Conservation (phyloP, 2,329 filamentous ascomycete species). For the Trichothecium sympodiale region DNA sequence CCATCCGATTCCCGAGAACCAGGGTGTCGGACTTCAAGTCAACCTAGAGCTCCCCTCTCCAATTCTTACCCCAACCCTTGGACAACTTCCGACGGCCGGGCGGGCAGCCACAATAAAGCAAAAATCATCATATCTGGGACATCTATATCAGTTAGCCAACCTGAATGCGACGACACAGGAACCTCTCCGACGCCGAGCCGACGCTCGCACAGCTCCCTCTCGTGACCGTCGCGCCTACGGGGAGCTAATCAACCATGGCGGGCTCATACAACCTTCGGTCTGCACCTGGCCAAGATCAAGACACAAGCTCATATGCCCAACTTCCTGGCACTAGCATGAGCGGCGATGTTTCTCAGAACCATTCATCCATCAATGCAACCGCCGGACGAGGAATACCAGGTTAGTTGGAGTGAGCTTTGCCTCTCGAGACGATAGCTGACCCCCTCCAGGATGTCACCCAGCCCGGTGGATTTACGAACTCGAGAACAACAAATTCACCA, state of each 20-base stretch:
- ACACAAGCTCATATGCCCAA: constrained; percentile 16
- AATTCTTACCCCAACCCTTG: no score
- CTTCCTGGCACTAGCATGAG: constrained; percentile 19
- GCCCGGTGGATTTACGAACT: constrained; percentile 30
- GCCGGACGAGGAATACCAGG: constrained; percentile 14
- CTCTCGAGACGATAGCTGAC: constrained; percentile 6
- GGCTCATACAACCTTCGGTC: constrained; percentile 15
- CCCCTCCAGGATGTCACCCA: constrained; percentile 21
- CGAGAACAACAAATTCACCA: constrained; percentile 23
- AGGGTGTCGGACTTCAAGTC: no score
- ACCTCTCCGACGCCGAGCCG: no score
- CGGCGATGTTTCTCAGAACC: constrained; percentile 18
- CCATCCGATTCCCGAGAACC: no score
- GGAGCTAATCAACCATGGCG: constrained; percentile 14
- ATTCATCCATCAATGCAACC: constrained; percentile 20
- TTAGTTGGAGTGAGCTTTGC: constrained; percentile 7
- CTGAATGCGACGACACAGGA: no score
- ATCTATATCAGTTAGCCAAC: no score
- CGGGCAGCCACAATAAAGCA: no score
- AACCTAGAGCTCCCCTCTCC: no score
- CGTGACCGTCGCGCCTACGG: background rate
- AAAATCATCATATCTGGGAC: no score
- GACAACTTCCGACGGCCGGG: no score
- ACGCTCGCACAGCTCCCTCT: constrained; percentile 1
- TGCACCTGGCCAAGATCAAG: constrained; percentile 11